These are phyloP conservation scores for Coniochaeta sp. DNA, from an alignment of 2,329 filamentous ascomycete genomes.

Conservation along the genomic window DNA sequence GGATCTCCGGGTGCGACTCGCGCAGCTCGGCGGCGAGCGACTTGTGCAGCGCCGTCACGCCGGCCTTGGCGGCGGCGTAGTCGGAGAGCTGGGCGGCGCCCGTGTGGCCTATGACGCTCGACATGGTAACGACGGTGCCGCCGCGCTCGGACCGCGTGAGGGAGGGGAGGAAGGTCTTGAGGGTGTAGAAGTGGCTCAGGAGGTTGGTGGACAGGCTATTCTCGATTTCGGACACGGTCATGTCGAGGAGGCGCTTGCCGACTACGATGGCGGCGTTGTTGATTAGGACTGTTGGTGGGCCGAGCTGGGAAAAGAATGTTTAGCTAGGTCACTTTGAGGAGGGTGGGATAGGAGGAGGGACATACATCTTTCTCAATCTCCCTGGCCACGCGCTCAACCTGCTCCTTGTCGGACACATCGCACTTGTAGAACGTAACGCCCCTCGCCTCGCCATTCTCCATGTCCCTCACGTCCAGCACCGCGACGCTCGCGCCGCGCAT, in stretches of 20 bases:
- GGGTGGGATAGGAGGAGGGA: slow-evolving; percentile 13
- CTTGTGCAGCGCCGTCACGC: slow-evolving; percentile 76
- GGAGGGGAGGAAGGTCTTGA: slow-evolving; percentile 76
- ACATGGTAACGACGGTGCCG: slow-evolving; percentile 85
- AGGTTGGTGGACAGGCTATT: slow-evolving; percentile 76
- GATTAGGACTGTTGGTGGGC: slow-evolving; percentile 82
- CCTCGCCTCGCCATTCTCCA: slow-evolving; percentile 60
- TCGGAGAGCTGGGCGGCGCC: slow-evolving; percentile 68
- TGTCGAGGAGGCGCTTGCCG: slow-evolving; percentile 67
- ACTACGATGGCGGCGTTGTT: slow-evolving; percentile 89
- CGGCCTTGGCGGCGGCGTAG: slow-evolving; percentile 89
- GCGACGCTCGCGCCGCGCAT: slow-evolving; percentile 87
- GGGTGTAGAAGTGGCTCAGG: slow-evolving; percentile 77
- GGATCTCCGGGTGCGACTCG: slow-evolving; percentile 59
- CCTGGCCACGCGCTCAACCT: slow-evolving; percentile 57
- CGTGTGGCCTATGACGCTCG: slow-evolving; percentile 79
- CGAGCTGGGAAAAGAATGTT: slow-evolving; percentile 56
- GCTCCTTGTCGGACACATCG: slow-evolving; percentile 68
- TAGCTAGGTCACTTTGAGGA: slow-evolving; percentile 3
- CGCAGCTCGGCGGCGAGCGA: slow-evolving; percentile 71
- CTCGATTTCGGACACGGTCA: slow-evolving; percentile 60
- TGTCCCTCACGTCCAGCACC: slow-evolving; percentile 71
- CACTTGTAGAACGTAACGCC: slow-evolving; percentile 77
- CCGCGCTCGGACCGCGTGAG: slow-evolving; percentile 63
- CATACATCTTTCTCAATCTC: slow-evolving; percentile 75